Base-by-base conservation (phyloP, 2,329 filamentous ascomycete genomes). In the Ilyonectria mors-panacis region DNA sequence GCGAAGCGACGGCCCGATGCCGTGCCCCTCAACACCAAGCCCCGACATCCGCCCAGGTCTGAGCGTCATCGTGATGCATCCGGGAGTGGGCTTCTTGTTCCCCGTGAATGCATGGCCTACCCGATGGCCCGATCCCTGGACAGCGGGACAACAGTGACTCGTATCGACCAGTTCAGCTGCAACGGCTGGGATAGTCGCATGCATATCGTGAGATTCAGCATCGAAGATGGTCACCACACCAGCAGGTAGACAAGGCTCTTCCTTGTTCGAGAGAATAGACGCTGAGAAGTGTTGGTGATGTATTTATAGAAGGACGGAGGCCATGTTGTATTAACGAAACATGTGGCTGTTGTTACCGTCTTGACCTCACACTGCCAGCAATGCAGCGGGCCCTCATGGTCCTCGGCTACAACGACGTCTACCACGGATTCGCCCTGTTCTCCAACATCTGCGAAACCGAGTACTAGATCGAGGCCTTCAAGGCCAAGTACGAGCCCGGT, bases 361-460 rank as follows among this genome's bases (percentile, higher is more conserved):
- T 30, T 30, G 28, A 8, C 17, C 17, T 2, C 1, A 7, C 35
- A 3, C 28, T 4, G 7, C 1, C 28, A 67, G 61, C 60, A 4
- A 65, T 67, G 61, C 65, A 60, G 26, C 56, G 60, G 19, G 65
- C 56, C 9, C 65, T 67, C 65, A 57, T 64, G 56, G 65, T 67
- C 12, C 56, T 61, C 12, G 61, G 57, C 6, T 65, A 58, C 65
- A 23, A 60, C 60, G 61, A 67, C n/a, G 61, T 67, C 37, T 60
- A 61, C 51, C 61, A 65, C 56, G 65, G 61, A 51, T 57, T 67
- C 51, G 65, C 61, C 35, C 56, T 58, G 44, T 65, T 67, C 37
- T 30, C 56, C 45, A 61, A 67, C 51, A 23, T 50, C 28, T 57
- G 56, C 61, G 61, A 67, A 4, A 33, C 47, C 23, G 45, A 53